Base-by-base conservation (phyloP, 2,329 filamentous ascomycete genomes). In the Rutstroemia sp. region DNA sequence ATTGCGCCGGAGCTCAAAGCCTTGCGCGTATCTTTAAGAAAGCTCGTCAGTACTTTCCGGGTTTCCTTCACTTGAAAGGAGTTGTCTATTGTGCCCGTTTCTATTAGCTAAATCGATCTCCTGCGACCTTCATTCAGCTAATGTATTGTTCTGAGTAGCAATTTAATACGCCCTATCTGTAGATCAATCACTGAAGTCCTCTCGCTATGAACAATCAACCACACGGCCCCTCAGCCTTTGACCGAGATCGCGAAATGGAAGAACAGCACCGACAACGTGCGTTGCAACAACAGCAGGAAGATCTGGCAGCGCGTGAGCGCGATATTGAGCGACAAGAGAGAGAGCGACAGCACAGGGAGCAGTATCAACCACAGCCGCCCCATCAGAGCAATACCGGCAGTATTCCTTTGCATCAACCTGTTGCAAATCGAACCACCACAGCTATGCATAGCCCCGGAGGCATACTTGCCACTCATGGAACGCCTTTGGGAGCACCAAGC, bases 371-470 rank as follows among this genome's bases (percentile, higher is more conserved):
- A 19, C 69, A 71, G 51, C 81, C 88, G 58, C 84, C 87, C 25
- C 90, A 94, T 68, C 92, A 96, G 71, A 94, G 87, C 73, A 92
- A 89, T 68, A 86, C 89, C 40, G 89, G 87, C 57, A 90, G 92
- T 2, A 89, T 96, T 54, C 90, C 92, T 54, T 86, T 97, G 65
- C 92, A 97, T 72, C 92, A 97, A 71, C 92, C 92, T 5, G 91
- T 96, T 58, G 92, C 92, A 60, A 84, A 91, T 68, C 78, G 92
- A 72, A 77, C 90, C 60, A 75, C 87, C 57, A 87, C 85, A 61
- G 87, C 89, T 52, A 95, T 96, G 56, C 92, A 96, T 69, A 95
- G 91, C 47, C 92, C 92, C 1, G 92, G 94, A 63, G 92, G 92
- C 8, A 79, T 97, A 38, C 81, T 97, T 40, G 82, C 86, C 8